Conservation (phyloP, 179 eudicot species). For the Pouteria campechiana region DNA sequence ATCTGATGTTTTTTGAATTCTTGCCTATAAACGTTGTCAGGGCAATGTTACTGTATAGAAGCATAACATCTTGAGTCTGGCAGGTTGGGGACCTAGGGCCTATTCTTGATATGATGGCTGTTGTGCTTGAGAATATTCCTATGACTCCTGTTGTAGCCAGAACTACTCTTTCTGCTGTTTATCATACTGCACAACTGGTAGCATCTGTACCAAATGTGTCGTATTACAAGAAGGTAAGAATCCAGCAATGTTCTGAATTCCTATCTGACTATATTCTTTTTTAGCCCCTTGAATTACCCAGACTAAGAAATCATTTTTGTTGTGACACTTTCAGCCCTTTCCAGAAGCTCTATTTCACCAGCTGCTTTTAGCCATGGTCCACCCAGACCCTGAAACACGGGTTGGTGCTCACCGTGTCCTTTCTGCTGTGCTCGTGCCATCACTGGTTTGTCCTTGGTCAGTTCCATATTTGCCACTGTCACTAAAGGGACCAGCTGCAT, state of each 20-base stretch:
- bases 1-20: too few relatives aligned
- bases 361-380: conserved; percentile 73
- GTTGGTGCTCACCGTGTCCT: conserved; percentile 60
- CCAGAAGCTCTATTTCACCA: conserved; percentile 73
- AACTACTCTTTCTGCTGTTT: conserved; percentile 51
- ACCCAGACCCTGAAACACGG: conserved; percentile 63
- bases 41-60: too few relatives aligned
- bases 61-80: too few relatives aligned
- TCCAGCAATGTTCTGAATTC: too few relatives aligned
- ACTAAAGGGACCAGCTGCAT: too few relatives aligned
- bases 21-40: too few relatives aligned
- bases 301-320: too few relatives aligned
- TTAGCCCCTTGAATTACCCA: too few relatives aligned
- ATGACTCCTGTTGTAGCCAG: conserved; percentile 46
- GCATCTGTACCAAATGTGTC: conserved; percentile 62
- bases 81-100: conserved; percentile 95
- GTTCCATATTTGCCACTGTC: conserved; percentile 13
- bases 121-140: conserved; percentile 74
- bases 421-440: conserved; percentile 71
- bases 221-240: conserved; percentile 69
- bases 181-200: conserved; percentile 61
- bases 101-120: conserved; percentile 91
- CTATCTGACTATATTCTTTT: too few relatives aligned
- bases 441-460: conserved; percentile 46
- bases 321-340: conserved; percentile 20